Conservation (phyloP, 1,139 yeast species). For the Suhomyces atakaporum region DNA sequence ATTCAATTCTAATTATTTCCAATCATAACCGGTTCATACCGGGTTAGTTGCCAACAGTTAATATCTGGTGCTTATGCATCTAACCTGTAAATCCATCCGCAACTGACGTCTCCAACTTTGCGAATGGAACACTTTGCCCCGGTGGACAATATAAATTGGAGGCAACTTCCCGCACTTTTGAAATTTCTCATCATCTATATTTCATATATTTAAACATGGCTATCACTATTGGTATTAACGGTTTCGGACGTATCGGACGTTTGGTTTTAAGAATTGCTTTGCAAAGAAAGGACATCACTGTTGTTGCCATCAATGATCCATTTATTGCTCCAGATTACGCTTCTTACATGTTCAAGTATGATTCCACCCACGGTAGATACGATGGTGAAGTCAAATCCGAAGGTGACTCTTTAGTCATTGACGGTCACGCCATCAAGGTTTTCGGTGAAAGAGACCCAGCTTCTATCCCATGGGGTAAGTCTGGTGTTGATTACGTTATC, state of each 20-base stretch:
- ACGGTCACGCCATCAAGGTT: slow-evolving; percentile 68
- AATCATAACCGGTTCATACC: too few species aligned
- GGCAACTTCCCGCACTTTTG: slow-evolving; percentile 8
- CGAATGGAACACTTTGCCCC: slow-evolving; percentile 7
- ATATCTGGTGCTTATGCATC: too few species aligned
- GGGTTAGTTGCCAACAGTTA: too few species aligned
- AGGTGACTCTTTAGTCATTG: slow-evolving; percentile 59
- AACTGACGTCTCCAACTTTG: too few species aligned
- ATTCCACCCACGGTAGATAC: slow-evolving; percentile 82
- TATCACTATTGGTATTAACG: slow-evolving; percentile 71
- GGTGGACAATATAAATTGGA: slow-evolving; percentile 13
- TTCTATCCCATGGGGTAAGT: slow-evolving; percentile 78
- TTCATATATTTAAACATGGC: slow-evolving; percentile 19
- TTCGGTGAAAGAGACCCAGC: slow-evolving; percentile 81
- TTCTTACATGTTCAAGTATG: slow-evolving; percentile 87
- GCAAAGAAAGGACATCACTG: slow-evolving; percentile 66
- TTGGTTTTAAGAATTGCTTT: slow-evolving; percentile 81
- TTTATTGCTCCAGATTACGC: slow-evolving; percentile 83
- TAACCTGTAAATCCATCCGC: too few species aligned
- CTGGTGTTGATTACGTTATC: slow-evolving; percentile 75
- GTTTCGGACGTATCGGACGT: slow-evolving; percentile 90
- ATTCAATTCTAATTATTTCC: too few species aligned
- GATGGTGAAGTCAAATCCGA: slow-evolving; percentile 64
- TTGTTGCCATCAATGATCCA: slow-evolving; percentile 83
- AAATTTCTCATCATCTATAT: slow-evolving; percentile 7